A percentile compares a stretch with the other conserved stretches of the same genome.
These are phyloP conservation scores for Eleusine indica DNA, from an alignment of 176 grass and related monocot genomes.

Conservation along the genomic window DNA sequence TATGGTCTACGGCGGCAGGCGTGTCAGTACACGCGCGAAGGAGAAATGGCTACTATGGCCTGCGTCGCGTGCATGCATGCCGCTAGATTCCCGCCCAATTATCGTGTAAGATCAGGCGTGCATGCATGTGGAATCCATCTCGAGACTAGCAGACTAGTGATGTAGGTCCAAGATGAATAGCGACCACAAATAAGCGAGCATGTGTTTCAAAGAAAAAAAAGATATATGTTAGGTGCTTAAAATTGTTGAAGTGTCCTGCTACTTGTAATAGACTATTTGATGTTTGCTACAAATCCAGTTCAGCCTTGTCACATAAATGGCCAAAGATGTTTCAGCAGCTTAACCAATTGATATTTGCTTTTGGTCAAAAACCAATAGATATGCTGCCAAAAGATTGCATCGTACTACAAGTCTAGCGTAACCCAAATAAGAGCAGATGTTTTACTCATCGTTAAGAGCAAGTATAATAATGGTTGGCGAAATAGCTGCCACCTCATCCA, in stretches of 20 bases:
- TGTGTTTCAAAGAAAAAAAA: not conserved
- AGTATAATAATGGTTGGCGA: too few relatives aligned
- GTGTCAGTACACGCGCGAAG: slow-evolving; percentile 5
- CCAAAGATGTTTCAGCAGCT: not conserved
- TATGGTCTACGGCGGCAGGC: not conserved
- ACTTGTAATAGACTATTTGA: not conserved
- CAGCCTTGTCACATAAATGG: not conserved
- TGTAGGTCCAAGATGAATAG: not conserved
- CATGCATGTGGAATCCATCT: slow-evolving; percentile 19
- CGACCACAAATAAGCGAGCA: not conserved
- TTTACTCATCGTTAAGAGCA: not conserved
- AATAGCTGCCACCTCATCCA: too few relatives aligned
- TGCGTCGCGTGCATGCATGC: slow-evolving; percentile 22
- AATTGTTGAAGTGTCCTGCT: not conserved
- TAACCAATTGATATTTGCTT: not conserved
- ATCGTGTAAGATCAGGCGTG: not conserved
- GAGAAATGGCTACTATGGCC: not conserved
- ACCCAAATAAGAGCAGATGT: not conserved
- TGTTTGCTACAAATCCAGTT: not conserved
- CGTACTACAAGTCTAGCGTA: not conserved
- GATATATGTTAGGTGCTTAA: not conserved
- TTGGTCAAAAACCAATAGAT: not conserved
- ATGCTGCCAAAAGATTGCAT: not conserved
- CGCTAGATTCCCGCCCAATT: slow-evolving; percentile 36
- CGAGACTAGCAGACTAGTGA: not conserved